These are phyloP conservation scores for Suhomyces sp. DNA, from an alignment of 805 yeast species.

Conservation along the genomic window DNA sequence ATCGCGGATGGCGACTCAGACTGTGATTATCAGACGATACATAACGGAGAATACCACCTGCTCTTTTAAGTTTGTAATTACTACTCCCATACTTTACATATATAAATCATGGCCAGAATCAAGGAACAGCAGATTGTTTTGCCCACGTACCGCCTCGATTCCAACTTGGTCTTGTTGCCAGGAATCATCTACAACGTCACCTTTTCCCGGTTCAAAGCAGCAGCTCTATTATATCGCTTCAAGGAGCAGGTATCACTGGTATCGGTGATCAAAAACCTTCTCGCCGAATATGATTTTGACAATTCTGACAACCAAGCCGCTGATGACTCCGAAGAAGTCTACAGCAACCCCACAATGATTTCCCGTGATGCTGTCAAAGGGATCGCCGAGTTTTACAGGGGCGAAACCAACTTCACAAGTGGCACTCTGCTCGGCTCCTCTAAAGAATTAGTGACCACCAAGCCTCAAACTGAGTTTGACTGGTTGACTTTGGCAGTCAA, in stretches of 20 bases:
- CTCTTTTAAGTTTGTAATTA: not conserved
- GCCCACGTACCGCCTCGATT: conserved; percentile 41
- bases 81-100: not conserved
- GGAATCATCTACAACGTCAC: conserved; percentile 62
- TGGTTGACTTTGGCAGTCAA: conserved; percentile 37
- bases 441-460: not conserved
- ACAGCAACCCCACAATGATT: conserved; percentile 17
- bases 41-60: not conserved
- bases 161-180: conserved; percentile 52
- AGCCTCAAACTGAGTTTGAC: conserved; percentile 23
- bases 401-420: conserved; percentile 5
- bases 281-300: conserved; percentile 36
- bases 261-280: conserved; percentile 28
- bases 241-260: conserved; percentile 25
- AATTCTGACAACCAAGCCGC: conserved; percentile 5
- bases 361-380: conserved; percentile 34
- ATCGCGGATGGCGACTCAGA: not conserved
- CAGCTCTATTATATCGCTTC: conserved; percentile 44
- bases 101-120: not conserved
- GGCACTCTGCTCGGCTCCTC: not conserved
- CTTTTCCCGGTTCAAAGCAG: conserved; percentile 46
- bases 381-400: conserved; percentile 19
- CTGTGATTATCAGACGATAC: not conserved
- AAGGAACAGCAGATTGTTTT: conserved; percentile 17
- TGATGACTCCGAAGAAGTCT: conserved; percentile 11